Evolutionary conservation across 352 stramenopile species (phyloP).

Genomic region (Pythium angustatum): DNA sequence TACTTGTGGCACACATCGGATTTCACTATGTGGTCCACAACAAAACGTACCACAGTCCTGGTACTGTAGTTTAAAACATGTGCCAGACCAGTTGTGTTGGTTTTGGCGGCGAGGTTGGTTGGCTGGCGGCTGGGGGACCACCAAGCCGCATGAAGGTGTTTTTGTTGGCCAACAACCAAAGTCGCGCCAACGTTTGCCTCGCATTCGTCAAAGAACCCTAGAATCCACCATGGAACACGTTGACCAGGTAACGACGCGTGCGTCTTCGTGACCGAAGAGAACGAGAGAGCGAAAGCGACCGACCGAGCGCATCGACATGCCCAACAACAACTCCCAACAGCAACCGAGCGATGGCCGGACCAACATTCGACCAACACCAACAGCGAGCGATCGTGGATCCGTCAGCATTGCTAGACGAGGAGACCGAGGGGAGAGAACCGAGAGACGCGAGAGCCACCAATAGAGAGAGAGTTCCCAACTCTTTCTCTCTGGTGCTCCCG

Average conservation of each 20-base stretch:
- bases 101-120: conserved; percentile 7
- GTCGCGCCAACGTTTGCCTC: background rate
- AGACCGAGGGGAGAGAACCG: conserved; percentile 2
- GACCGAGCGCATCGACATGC: background rate
- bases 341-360: background rate
- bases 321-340: conserved; percentile 1
- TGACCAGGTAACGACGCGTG: conserved; percentile 60
- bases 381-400: too few relatives aligned
- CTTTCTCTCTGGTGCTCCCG: too few relatives aligned
- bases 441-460: too few relatives aligned
- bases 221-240: conserved; percentile 79
- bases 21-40: conserved; percentile 2
- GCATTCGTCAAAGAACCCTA: conserved; percentile 40
- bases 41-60: background rate
- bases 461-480: too few relatives aligned
- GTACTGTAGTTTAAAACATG: conserved; percentile 28
- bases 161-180: too few relatives aligned
- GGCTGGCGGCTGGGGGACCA: conserved; percentile 16
- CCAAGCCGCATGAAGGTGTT: too few relatives aligned
- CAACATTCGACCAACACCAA: conserved; percentile 1
- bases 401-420: conserved; percentile 2
- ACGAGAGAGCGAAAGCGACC: background rate
- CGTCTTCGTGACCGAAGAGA: conserved; percentile 1
- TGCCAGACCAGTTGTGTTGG: background rate
- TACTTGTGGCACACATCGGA: conserved; percentile 5